Evolutionary conservation across 1,284 basidiomycete genomes (phyloP).

Genomic region (Ustilago hordei): DNA sequence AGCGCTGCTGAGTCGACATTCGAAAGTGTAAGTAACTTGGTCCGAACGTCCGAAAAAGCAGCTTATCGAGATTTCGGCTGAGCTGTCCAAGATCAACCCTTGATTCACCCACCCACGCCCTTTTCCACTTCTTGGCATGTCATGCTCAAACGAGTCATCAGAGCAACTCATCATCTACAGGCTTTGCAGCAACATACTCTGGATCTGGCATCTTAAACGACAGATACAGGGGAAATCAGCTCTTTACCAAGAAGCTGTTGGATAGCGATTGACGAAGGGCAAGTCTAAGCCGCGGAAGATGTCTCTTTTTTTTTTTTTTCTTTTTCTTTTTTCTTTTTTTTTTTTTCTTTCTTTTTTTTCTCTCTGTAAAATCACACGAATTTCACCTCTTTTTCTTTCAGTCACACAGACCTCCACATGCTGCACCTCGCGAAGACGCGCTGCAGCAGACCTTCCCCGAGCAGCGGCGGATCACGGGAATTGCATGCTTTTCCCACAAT

Average conservation of each 20-base stretch:
- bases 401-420: constrained; percentile 29
- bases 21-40: constrained; percentile 8
- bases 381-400: constrained; percentile 5
- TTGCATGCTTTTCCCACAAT: not conserved
- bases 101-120: not conserved
- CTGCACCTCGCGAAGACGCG: not conserved
- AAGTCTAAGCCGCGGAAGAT: constrained; percentile 2
- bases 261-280: not conserved
- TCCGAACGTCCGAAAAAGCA: not conserved
- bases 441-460: not conserved
- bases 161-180: not conserved
- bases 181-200: not conserved
- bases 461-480: not conserved
- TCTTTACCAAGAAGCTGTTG: not conserved
- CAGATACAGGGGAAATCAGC: not conserved
- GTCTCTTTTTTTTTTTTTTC: too few relatives aligned
- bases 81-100: constrained; percentile 1
- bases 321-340: too few relatives aligned
- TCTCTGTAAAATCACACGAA: not conserved
- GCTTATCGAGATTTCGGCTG: constrained; percentile 6
- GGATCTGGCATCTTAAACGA: too few relatives aligned
- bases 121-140: not conserved
- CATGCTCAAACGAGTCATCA: not conserved
- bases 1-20: constrained; percentile 11
- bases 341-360: too few relatives aligned